phyloP scores from a whole-genome alignment of 345 rosid species.

The Luvunga scandens region DNA sequence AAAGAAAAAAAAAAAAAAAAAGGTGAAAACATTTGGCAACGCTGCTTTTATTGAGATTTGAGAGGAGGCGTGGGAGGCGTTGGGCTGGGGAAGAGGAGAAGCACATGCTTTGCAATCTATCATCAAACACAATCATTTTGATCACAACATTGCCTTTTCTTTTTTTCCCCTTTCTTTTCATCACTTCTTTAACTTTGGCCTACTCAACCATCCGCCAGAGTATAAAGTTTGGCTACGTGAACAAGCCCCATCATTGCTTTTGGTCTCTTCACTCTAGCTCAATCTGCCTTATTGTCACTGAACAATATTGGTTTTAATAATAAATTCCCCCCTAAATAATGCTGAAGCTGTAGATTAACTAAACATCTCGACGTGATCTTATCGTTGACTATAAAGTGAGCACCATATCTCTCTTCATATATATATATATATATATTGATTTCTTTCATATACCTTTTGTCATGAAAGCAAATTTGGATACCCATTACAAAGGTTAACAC shows the following conservation, averaged over 20 bases:
- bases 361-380: no score
- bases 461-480: no score
- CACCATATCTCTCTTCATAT: accelerated
- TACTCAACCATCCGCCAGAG: constrained; percentile 23
- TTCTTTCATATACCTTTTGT: no score
- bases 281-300: neutral
- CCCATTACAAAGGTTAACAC: no score
- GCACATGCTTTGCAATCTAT: constrained; percentile 19
- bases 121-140: constrained; percentile 27
- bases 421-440: no score
- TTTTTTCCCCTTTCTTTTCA: neutral
- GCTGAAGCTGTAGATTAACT: accelerated
- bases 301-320: no score
- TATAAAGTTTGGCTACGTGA: constrained; percentile 22
- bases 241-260: constrained; percentile 20
- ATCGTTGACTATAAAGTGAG: accelerated
- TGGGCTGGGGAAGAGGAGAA: neutral
- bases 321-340: accelerated
- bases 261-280: neutral
- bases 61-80: constrained; percentile 18
- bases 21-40: neutral
- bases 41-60: constrained; percentile 7
- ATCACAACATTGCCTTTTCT: neutral
- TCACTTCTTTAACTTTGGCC: constrained; percentile 11
- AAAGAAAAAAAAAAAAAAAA: neutral